Evolutionary conservation across 331 rosid genomes (phyloP).

Genomic region (Quercus lobata): DNA sequence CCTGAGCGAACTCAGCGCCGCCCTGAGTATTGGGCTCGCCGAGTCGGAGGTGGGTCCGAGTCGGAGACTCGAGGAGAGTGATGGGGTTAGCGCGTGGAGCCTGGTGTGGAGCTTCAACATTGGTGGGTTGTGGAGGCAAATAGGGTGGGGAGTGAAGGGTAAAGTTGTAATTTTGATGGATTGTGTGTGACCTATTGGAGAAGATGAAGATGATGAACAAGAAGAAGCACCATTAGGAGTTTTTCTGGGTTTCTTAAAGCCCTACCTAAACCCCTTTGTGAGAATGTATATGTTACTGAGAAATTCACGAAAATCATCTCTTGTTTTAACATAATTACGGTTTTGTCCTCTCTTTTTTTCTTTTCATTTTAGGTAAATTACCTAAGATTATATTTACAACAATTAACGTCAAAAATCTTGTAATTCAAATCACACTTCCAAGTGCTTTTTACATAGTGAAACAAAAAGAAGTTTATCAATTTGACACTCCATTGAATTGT

Average conservation of each 20-base stretch:
- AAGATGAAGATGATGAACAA: conserved; percentile 14
- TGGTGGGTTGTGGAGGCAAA: not conserved
- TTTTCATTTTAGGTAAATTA: too few species aligned
- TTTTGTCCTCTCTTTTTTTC: not conserved
- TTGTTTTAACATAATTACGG: not conserved
- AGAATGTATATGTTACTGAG: too few species aligned
- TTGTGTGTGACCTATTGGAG: conserved; percentile 14
- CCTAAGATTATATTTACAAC: too few species aligned
- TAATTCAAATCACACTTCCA: too few species aligned
- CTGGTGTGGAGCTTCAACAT: conserved; percentile 78
- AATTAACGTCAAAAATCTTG: accelerated
- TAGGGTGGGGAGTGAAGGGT: not conserved
- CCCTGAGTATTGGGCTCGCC: conserved; percentile 49
- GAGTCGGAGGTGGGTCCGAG: conserved; percentile 24
- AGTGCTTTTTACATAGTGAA: accelerated
- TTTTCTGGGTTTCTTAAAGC: conserved; percentile 38
- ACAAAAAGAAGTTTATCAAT: too few species aligned
- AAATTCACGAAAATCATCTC: conserved; percentile 46
- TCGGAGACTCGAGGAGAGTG: conserved; percentile 34
- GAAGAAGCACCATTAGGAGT: conserved; percentile 37
- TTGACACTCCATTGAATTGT: too few species aligned
- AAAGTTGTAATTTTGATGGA: not conserved
- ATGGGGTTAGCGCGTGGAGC: conserved; percentile 38
- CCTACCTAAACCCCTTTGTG: conserved; percentile 75
- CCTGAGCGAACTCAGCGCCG: conserved; percentile 44